A percentile compares a stretch with the other conserved stretches of the same genome.
Evolutionary conservation across 108 stramenopile species (phyloP).

Genomic region (Bacterosira constricta): DNA sequence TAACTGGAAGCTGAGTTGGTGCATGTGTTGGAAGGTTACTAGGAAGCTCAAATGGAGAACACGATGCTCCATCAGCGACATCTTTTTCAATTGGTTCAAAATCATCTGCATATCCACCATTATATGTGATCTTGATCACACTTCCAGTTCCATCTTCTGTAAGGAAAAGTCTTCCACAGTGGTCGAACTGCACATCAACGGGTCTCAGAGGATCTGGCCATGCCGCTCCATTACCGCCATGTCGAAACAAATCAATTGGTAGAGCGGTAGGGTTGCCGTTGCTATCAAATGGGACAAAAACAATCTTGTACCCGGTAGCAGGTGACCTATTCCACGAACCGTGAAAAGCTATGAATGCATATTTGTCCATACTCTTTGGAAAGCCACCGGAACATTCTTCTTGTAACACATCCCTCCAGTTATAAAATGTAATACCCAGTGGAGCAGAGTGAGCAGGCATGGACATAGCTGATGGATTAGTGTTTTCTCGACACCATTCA

Average conservation of each 20-base stretch:
- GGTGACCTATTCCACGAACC: conserved; percentile 79
- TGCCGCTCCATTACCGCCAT: conserved; percentile 50
- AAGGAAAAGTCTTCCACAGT: conserved; percentile 68
- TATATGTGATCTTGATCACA: conserved; percentile 37
- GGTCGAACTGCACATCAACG: conserved; percentile 78
- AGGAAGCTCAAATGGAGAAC: conserved; percentile 2
- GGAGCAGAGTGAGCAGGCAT: conserved; percentile 84
- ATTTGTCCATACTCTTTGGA: conserved; percentile 63
- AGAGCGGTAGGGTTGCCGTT: conserved; percentile 47
- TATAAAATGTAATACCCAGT: conserved; percentile 75
- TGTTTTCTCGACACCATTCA: conserved; percentile 65
- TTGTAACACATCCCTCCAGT: conserved; percentile 44
- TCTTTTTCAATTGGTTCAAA: conserved; percentile 15
- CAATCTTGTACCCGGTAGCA: conserved; percentile 81
- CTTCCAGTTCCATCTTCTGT: conserved; percentile 66
- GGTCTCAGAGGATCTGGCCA: conserved; percentile 70
- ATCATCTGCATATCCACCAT: conserved; percentile 20
- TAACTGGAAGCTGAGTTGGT: too few species aligned
- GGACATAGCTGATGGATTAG: conserved; percentile 45
- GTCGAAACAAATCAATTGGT: conserved; percentile 63
- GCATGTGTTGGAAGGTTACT: not conserved
- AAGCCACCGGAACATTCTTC: conserved; percentile 50
- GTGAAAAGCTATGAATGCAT: conserved; percentile 77
- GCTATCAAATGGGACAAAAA: conserved; percentile 63
- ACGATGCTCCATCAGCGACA: conserved; percentile 43